Percentiles rank a stretch among this genome's conserved stretches.
These are phyloP conservation scores for Dryas alaskensis DNA, from an alignment of 306 rosid species.

Conservation along the genomic window DNA sequence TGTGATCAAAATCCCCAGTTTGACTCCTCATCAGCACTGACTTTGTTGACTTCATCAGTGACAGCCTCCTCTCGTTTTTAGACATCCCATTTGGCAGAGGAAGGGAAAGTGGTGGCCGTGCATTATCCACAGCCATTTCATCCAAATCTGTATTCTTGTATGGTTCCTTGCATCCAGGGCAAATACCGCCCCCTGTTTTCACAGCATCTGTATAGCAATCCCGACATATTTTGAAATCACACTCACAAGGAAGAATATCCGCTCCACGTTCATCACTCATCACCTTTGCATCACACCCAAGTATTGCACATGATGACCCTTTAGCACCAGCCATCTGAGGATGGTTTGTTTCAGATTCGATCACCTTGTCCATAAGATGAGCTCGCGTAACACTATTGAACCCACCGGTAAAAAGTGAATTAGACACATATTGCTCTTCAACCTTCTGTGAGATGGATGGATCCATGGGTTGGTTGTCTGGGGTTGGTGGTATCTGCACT, in stretches of 20 bases:
- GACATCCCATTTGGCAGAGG: conserved; percentile 70
- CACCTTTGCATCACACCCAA: conserved; percentile 91
- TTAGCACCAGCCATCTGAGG: conserved; percentile 97
- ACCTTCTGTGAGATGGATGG: conserved; percentile 77
- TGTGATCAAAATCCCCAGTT: conserved; percentile 92
- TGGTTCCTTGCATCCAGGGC: conserved; percentile 87
- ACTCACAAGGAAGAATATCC: conserved; percentile 97
- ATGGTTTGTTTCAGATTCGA: conserved; percentile 79
- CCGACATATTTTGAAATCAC: conserved; percentile 91
- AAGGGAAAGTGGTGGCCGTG: conserved; percentile 68
- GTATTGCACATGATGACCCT: conserved; percentile 83
- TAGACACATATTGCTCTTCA: conserved; percentile 92
- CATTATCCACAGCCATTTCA: conserved; percentile 63
- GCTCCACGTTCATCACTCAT: conserved; percentile 83
- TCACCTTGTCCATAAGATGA: conserved; percentile 95
- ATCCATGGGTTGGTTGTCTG: conserved; percentile 98
- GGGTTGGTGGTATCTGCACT: conserved; percentile 87
- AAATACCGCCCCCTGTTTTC: conserved; percentile 72
- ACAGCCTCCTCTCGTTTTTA: conserved; percentile 83
- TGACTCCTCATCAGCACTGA: conserved; percentile 81
- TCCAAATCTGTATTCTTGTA: conserved; percentile 81
- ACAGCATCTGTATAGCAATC: conserved; percentile 90
- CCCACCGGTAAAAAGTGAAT: conserved; percentile 87
- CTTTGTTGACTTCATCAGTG: conserved; percentile 84
- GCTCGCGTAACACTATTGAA: conserved; percentile 83